Base-by-base conservation (phyloP, 345 rosid species). In the Hypericum androsaemum region DNA sequence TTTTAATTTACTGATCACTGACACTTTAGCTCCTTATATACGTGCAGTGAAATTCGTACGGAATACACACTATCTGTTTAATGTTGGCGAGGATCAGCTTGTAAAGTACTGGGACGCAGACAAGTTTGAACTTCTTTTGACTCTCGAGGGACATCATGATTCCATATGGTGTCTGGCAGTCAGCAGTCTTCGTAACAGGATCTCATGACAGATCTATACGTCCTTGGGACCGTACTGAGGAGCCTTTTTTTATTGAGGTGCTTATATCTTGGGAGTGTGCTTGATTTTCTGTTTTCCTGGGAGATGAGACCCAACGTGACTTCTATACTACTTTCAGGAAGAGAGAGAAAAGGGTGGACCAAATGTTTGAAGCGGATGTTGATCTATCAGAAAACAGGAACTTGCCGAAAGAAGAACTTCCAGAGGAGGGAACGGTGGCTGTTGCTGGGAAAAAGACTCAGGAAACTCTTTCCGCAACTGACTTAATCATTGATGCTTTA, bases 51-150 rank as follows among this genome's bases (percentile, higher is more conserved):
- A 83, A 54, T 92, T 92, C 73, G 98, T 88, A 50, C 71, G 65
- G 64, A 83, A 73, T 47, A 88, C 98, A 10, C 98, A 92, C 71
- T 85, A 88, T 73, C 58, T 92, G 74, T 92, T 92, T 56, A 92
- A 96, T 39, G 80, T 72, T 45, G 98, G 98, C 54, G 87, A 92
- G 74, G 98, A 88, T 66, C 76, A 80, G 43, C 83, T 85, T 50
- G 81, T 92, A 49, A 92, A 88, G 61, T 92, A 92, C 69, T 92
- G 96, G 98, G 98, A 92, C 74, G 98, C 94, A 2, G 96, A 83
- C 68, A 92, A 92, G 71, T 92, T 92, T 55, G 96, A 92, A 80
- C 71, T 84, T 66, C 85, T 92, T 60, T 69, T 92, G 67, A 81
- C 95, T 42, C 88, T 92, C 59, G 89, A 81, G 66, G 98, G 95